Evolutionary conservation across 192 early-diverging fungal genomes (phyloP).

Genomic region (Phlyctochytrium bullatum): DNA sequence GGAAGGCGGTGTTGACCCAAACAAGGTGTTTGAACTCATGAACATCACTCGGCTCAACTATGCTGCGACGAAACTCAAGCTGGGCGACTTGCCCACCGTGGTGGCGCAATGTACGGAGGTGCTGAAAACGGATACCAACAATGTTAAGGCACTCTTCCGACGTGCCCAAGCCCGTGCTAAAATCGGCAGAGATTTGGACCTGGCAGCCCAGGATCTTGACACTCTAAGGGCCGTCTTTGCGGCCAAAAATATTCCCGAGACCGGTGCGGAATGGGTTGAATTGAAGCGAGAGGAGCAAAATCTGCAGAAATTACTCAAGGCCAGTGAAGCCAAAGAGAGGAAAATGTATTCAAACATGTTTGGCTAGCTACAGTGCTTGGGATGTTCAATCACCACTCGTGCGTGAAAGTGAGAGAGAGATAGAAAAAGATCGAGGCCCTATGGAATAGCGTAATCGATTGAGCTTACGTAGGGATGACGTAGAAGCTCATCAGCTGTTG

Average conservation of each 20-base stretch:
- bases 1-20: slow-evolving; percentile 22
- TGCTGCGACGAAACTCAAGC: slow-evolving; percentile 52
- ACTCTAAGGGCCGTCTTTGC: slow-evolving; percentile 20
- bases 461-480: background rate
- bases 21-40: slow-evolving; percentile 25
- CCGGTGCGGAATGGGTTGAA: slow-evolving; percentile 36
- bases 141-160: slow-evolving; percentile 53
- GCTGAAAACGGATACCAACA: slow-evolving; percentile 36
- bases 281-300: slow-evolving; percentile 32
- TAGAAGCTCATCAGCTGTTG: background rate
- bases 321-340: slow-evolving; percentile 39
- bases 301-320: slow-evolving; percentile 36
- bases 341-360: slow-evolving; percentile 51
- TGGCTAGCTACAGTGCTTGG: no score
- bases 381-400: no score
- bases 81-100: slow-evolving; percentile 40
- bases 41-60: slow-evolving; percentile 45
- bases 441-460: background rate
- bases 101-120: slow-evolving; percentile 49
- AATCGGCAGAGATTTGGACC: slow-evolving; percentile 53
- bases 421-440: no score
- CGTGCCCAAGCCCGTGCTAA: slow-evolving; percentile 45
- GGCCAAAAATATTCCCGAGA: slow-evolving; percentile 11
- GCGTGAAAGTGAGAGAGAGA: no score
- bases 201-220: slow-evolving; percentile 46